Percentiles rank a stretch among this genome's conserved stretches.
Evolutionary conservation across 768 basidiomycete species (phyloP).

Genomic region (Tylopilus rubrobrunneus): DNA sequence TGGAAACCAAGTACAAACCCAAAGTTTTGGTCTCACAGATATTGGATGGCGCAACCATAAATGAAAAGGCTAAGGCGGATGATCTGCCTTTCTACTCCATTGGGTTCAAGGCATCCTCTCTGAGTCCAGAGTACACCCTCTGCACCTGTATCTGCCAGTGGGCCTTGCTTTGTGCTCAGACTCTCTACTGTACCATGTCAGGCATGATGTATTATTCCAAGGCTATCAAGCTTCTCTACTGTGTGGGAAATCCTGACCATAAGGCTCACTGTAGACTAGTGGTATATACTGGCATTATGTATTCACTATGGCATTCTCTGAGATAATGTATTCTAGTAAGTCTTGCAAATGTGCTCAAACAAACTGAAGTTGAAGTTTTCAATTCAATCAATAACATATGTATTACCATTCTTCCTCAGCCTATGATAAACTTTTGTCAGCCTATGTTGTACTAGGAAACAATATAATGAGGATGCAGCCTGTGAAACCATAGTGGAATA

Average conservation of each 20-base stretch:
- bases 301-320: too few relatives aligned
- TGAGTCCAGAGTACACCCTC: slow-evolving; percentile 81
- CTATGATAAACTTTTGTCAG: too few relatives aligned
- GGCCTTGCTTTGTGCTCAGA: slow-evolving; percentile 98
- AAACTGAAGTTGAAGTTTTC: too few relatives aligned
- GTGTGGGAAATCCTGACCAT: slow-evolving; percentile 97
- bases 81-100: slow-evolving; percentile 99
- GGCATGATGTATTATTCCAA: slow-evolving; percentile 99
- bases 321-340: too few relatives aligned
- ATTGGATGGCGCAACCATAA: slow-evolving; percentile 55
- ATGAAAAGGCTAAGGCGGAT: slow-evolving; percentile 84
- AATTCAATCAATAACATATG: too few relatives aligned
- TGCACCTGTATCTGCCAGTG: slow-evolving; percentile 86
- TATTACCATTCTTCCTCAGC: too few relatives aligned
- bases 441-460: too few relatives aligned
- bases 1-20: slow-evolving; percentile 99
- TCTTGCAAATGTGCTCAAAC: too few relatives aligned
- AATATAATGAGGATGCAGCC: too few relatives aligned
- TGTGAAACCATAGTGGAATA: too few relatives aligned
- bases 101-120: slow-evolving; percentile 98
- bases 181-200: slow-evolving; percentile 96
- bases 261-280: too few relatives aligned
- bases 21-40: slow-evolving; percentile 99
- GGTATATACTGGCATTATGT: too few relatives aligned
- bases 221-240: slow-evolving; percentile 97